Evolutionary conservation across 2,329 filamentous ascomycete species (phyloP).

Genomic region (Hymenoscyphus fraxineus): DNA sequence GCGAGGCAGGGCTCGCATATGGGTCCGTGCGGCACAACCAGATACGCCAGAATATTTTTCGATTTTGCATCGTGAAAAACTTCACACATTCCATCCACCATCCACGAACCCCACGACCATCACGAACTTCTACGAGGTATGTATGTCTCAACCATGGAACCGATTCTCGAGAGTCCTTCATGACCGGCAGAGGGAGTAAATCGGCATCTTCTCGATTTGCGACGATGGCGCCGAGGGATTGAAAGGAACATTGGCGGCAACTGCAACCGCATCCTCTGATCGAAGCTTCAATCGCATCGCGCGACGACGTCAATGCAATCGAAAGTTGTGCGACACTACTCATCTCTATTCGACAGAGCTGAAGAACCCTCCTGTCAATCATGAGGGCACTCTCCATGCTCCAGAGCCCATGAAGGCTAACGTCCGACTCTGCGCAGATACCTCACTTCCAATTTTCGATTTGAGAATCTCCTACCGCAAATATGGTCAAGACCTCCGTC

Average conservation of each 20-base stretch:
- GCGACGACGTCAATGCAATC: constrained; percentile 22
- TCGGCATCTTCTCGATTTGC: constrained; percentile 41
- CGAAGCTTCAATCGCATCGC: constrained; percentile 12
- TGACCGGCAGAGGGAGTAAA: constrained; percentile 46
- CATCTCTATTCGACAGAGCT: constrained; percentile 60
- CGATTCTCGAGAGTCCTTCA: constrained; percentile 30
- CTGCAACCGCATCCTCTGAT: background rate
- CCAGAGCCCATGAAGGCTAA: constrained; percentile 60
- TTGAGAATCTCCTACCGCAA: constrained; percentile 82
- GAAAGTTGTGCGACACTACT: constrained; percentile 52
- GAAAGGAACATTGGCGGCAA: constrained; percentile 3
- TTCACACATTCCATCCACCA: constrained; percentile 14
- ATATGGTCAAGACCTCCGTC: constrained; percentile 98
- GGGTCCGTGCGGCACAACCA: constrained; percentile 12
- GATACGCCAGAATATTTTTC: background rate
- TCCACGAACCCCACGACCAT: constrained; percentile 15
- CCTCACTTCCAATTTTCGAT: constrained; percentile 61
- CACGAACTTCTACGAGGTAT: constrained; percentile 31
- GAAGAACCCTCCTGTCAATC: constrained; percentile 60
- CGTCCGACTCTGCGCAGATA: constrained; percentile 51
- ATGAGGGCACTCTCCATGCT: constrained; percentile 69
- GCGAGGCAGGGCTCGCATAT: background rate
- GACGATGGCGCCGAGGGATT: constrained; percentile 16
- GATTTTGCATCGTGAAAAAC: background rate
- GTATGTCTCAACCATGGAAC: constrained; percentile 22